These are phyloP conservation scores for Uronychia setigera DNA, from an alignment of 73 alveolate genomes.

Conservation along the genomic window DNA sequence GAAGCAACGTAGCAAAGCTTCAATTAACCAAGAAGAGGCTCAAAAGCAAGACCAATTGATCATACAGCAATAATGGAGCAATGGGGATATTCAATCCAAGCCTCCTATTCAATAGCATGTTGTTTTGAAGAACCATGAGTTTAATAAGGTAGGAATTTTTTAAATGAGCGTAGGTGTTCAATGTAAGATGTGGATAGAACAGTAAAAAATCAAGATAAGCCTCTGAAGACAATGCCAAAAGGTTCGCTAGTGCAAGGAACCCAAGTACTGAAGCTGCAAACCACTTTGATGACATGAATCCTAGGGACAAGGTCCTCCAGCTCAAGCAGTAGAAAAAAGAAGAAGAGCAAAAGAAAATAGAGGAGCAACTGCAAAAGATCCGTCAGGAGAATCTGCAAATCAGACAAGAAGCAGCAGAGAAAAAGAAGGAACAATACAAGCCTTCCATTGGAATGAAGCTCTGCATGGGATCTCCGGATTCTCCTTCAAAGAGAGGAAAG, in stretches of 20 bases:
- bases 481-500: neutral
- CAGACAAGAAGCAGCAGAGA: slow-evolving; percentile 36
- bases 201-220: neutral
- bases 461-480: slow-evolving; percentile 12
- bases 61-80: too few relatives aligned
- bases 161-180: neutral
- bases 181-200: neutral
- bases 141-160: neutral
- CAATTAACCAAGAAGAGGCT: too few relatives aligned
- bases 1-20: too few relatives aligned
- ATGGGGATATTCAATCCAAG: too few relatives aligned
- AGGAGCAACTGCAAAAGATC: slow-evolving; percentile 30
- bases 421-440: slow-evolving; percentile 45
- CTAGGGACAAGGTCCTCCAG: slow-evolving; percentile 52
- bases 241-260: neutral
- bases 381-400: slow-evolving; percentile 43
- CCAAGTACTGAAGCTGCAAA: neutral
- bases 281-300: too few relatives aligned
- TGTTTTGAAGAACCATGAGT: neutral
- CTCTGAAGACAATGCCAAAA: neutral
- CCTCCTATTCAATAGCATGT: too few relatives aligned
- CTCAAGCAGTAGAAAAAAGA: slow-evolving; percentile 42
- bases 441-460: slow-evolving; percentile 57
- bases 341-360: slow-evolving; percentile 48
- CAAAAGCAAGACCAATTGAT: too few relatives aligned